Percentiles rank a stretch among this genome's conserved stretches.
These are phyloP conservation scores for Roridomyces roridus DNA, from an alignment of 768 basidiomycete genomes.

Conservation along the genomic window DNA sequence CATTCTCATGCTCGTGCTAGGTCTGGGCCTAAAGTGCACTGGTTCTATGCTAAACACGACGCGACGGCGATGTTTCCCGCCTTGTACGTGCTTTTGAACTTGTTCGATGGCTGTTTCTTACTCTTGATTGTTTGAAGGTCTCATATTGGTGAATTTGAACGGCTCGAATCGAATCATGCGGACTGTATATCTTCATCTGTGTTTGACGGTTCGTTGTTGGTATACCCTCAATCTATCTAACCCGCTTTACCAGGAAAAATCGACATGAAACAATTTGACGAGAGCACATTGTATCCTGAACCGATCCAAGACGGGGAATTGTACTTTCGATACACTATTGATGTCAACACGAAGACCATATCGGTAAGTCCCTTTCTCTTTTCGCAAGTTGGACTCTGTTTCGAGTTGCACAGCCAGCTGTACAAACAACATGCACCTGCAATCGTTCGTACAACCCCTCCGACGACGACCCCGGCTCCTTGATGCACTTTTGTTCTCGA, in stretches of 20 bases:
- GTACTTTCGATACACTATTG: constrained; percentile 54
- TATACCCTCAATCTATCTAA: neutral
- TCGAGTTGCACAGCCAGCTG: constrained; percentile 45
- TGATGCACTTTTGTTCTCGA: constrained; percentile 66
- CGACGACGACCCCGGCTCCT: constrained; percentile 24
- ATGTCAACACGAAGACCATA: constrained; percentile 38
- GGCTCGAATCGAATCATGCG: constrained; percentile 52
- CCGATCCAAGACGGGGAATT: constrained; percentile 49
- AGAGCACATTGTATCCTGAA: constrained; percentile 42
- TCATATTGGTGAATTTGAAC: constrained; percentile 53
- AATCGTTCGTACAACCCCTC: constrained; percentile 52
- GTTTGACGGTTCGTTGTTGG: constrained; percentile 47
- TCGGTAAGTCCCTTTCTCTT: constrained; percentile 30
- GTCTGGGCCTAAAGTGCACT: constrained; percentile 61
- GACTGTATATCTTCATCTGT: constrained; percentile 53
- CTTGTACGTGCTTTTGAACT: constrained; percentile 46
- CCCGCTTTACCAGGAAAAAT: constrained; percentile 40
- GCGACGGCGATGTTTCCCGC: constrained; percentile 48
- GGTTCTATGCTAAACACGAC: constrained; percentile 62
- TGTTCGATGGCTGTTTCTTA: neutral
- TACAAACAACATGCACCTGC: constrained; percentile 52
- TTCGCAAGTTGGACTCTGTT: neutral
- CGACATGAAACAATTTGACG: constrained; percentile 41
- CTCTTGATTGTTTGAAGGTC: constrained; percentile 33
- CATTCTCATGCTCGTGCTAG: constrained; percentile 33